A percentile compares a stretch with the other conserved stretches of the same genome.
Conservation (phyloP, 2,329 filamentous ascomycete species). For the Clonostachys rosea region DNA sequence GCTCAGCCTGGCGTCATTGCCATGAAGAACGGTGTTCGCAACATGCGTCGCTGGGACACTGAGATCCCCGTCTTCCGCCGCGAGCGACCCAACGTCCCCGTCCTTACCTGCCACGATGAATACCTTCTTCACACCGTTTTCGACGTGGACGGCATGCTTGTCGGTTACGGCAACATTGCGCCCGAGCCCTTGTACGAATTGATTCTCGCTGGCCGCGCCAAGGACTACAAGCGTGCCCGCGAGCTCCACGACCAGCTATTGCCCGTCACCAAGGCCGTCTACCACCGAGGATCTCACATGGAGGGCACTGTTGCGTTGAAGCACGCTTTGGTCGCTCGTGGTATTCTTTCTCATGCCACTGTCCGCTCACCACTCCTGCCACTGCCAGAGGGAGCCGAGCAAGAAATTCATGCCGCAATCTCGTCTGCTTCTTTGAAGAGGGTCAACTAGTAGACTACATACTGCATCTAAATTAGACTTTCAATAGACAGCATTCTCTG, state of each 20-base stretch:
- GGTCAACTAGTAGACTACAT: conserved; percentile 6
- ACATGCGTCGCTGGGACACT: conserved; percentile 52
- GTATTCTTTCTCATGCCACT: conserved; percentile 42
- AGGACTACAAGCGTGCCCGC: conserved; percentile 40
- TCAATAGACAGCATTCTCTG: no score
- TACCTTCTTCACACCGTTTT: conserved; percentile 47
- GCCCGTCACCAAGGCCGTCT: conserved; percentile 47
- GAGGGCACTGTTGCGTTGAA: conserved; percentile 48
- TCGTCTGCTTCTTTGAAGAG: conserved; percentile 14
- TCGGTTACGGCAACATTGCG: conserved; percentile 49
- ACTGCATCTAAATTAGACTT: not conserved
- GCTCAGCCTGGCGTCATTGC: conserved; percentile 47
- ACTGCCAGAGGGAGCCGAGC: conserved; percentile 31
- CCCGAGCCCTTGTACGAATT: conserved; percentile 43
- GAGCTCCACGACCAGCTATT: conserved; percentile 44
- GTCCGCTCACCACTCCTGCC: conserved; percentile 43
- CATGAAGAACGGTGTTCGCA: conserved; percentile 53
- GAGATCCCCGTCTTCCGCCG: conserved; percentile 47
- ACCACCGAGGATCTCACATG: conserved; percentile 50
- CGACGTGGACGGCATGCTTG: conserved; percentile 47
- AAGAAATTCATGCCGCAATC: conserved; percentile 35
- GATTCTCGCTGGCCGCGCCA: conserved; percentile 43
- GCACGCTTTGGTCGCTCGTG: conserved; percentile 44
- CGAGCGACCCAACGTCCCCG: conserved; percentile 41
- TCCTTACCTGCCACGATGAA: conserved; percentile 47